These are phyloP conservation scores for Calycina marina DNA, from an alignment of 2,329 filamentous ascomycete species.

Conservation along the genomic window DNA sequence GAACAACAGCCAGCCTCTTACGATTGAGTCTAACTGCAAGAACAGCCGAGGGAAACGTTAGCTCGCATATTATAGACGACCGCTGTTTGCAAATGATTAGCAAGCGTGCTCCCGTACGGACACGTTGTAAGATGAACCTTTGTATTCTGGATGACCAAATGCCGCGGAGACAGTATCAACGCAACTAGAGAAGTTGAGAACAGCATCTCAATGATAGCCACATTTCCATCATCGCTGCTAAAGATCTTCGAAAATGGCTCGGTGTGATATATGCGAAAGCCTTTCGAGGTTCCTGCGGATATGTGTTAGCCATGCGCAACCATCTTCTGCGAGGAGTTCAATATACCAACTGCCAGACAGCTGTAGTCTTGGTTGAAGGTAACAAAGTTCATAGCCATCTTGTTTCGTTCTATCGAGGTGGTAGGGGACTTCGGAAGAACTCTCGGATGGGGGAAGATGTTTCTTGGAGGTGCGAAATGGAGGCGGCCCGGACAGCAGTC, in stretches of 20 bases:
- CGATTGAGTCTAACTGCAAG: slow-evolving; percentile 87
- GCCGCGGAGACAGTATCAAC: slow-evolving; percentile 77
- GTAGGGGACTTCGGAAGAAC: too few relatives aligned
- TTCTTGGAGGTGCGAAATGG: too few relatives aligned
- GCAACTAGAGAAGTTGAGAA: slow-evolving; percentile 96
- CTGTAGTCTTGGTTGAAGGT: slow-evolving; percentile 99
- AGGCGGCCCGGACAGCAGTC: too few relatives aligned
- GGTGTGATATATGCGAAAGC: slow-evolving; percentile 92
- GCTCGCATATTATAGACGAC: slow-evolving; percentile 83
- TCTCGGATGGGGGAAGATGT: too few relatives aligned
- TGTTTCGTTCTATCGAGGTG: too few relatives aligned
- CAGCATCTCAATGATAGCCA: slow-evolving; percentile 94
- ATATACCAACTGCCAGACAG: slow-evolving; percentile 82
- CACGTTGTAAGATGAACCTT: slow-evolving; percentile 43
- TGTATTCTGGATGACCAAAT: slow-evolving; percentile 93
- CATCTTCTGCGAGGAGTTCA: slow-evolving; percentile 1
- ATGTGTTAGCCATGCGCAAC: slow-evolving; percentile 1
- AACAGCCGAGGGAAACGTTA: slow-evolving; percentile 95
- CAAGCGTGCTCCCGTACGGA: neutral
- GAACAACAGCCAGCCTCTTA: slow-evolving; percentile 81
- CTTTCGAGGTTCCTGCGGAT: slow-evolving; percentile 68
- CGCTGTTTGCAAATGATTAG: slow-evolving; percentile 29
- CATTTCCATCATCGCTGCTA: slow-evolving; percentile 86
- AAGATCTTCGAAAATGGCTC: slow-evolving; percentile 93
- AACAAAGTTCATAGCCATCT: slow-evolving; percentile 86